phyloP scores from a whole-genome alignment of 139 green algal genomes.

The Closterium sp. region DNA sequence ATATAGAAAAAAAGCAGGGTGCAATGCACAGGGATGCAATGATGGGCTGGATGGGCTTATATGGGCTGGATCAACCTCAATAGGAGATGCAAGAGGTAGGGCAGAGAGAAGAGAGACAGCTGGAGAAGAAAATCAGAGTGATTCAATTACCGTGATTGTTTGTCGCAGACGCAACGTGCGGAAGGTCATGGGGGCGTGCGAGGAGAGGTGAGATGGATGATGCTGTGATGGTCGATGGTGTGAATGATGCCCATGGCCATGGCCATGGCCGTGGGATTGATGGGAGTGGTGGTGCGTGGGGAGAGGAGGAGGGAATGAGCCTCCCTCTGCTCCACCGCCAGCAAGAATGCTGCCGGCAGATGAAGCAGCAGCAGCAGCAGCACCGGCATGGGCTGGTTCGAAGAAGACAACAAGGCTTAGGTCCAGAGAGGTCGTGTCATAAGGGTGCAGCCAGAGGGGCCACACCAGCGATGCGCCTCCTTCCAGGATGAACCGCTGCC shows the following conservation, averaged over 20 bases:
- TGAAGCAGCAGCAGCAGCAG: neutral
- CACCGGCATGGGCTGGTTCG: constrained; percentile 3
- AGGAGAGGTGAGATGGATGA: neutral
- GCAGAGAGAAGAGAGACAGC: neutral
- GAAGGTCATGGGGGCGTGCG: neutral
- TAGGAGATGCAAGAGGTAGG: neutral
- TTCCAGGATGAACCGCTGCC: constrained; percentile 9
- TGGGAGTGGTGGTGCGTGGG: neutral
- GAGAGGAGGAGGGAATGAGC: neutral
- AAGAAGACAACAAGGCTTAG: constrained; percentile 46
- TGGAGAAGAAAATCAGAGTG: neutral
- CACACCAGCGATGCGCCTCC: constrained; percentile 39
- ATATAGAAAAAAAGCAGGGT: too few species aligned
- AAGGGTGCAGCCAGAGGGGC: constrained; percentile 42
- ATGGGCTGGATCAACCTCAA: too few species aligned
- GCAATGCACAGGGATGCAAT: too few species aligned
- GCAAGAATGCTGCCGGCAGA: neutral
- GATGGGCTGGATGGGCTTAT: too few species aligned
- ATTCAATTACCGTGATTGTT: neutral
- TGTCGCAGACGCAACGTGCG: constrained; percentile 2
- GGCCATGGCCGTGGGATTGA: neutral
- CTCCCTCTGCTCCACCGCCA: neutral
- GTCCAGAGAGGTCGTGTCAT: neutral
- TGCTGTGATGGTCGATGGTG: neutral
- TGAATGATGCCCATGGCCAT: neutral